phyloP scores from a whole-genome alignment of 495 filamentous ascomycete species.

The Friedmanniomyces simplex region DNA sequence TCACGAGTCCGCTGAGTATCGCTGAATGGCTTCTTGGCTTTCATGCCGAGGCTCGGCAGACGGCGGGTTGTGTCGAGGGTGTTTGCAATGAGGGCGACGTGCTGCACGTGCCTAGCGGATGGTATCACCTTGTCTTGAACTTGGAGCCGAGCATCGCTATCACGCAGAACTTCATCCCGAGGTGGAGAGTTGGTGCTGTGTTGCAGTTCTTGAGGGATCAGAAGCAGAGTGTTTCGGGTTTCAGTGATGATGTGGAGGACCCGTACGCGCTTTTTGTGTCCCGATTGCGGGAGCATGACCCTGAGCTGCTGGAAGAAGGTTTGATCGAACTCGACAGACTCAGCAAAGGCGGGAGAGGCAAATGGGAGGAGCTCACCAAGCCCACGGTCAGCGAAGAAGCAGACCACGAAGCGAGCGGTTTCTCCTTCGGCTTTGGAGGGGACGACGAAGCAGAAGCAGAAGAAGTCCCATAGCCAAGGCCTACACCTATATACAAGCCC shows the following conservation, averaged over 20 bases:
- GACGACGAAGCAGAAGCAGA: conserved; percentile 36
- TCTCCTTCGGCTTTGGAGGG: conserved; percentile 71
- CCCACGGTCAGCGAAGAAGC: conserved; percentile 22
- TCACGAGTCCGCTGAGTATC: conserved; percentile 88
- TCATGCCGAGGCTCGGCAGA: conserved; percentile 72
- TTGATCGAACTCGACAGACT: conserved; percentile 49
- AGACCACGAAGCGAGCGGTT: conserved; percentile 45
- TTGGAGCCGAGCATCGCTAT: conserved; percentile 72
- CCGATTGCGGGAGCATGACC: conserved; percentile 51
- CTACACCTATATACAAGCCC: neutral
- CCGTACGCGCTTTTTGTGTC: conserved; percentile 68
- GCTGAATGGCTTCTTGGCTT: conserved; percentile 91
- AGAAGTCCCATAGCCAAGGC: conserved; percentile 2
- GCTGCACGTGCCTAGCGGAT: conserved; percentile 83
- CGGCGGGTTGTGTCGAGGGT: conserved; percentile 74
- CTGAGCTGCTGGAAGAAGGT: conserved; percentile 54
- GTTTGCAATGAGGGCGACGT: conserved; percentile 83
- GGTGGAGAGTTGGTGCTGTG: conserved; percentile 59
- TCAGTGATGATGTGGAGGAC: conserved; percentile 59
- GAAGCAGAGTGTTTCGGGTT: conserved; percentile 76
- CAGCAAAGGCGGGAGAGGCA: conserved; percentile 55
- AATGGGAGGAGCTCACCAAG: conserved; percentile 71
- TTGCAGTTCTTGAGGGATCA: conserved; percentile 77
- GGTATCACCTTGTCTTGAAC: conserved; percentile 97
- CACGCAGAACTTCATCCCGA: conserved; percentile 92